Percentiles rank a stretch among this genome's conserved stretches.
Evolutionary conservation across 257 asterid genomes (phyloP).

Genomic region (Fraxinus excelsior): DNA sequence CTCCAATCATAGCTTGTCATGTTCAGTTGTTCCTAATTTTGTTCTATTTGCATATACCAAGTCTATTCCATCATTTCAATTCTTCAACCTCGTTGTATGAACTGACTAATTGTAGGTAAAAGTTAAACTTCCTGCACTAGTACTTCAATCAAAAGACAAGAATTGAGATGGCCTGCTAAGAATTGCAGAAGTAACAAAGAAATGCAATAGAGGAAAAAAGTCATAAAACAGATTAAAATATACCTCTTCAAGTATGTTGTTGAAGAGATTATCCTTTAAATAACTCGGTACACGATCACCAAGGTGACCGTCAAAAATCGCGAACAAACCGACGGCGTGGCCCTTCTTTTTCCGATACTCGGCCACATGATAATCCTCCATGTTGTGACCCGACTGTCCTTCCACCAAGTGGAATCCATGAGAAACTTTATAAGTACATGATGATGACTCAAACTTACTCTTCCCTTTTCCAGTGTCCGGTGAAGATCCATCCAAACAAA

Average conservation of each 20-base stretch:
- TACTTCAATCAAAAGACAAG: neutral
- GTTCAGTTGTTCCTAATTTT: neutral
- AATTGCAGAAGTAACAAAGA: neutral
- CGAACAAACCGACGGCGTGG: slow-evolving; percentile 44
- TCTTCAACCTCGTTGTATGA: neutral
- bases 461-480: slow-evolving; percentile 79
- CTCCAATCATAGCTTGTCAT: neutral
- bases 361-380: slow-evolving; percentile 85
- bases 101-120: neutral
- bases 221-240: neutral
- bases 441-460: slow-evolving; percentile 46
- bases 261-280: slow-evolving; percentile 38
- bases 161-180: neutral
- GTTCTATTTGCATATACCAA: neutral
- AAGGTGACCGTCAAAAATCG: slow-evolving; percentile 44
- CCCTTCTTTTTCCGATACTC: slow-evolving; percentile 60
- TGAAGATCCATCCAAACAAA: slow-evolving; percentile 53
- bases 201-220: neutral
- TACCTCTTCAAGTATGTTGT: slow-evolving; percentile 41
- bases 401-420: slow-evolving; percentile 77
- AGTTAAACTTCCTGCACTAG: neutral
- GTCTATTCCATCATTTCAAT: neutral
- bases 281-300: slow-evolving; percentile 40
- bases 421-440: slow-evolving; percentile 40
- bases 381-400: slow-evolving; percentile 79